These are phyloP conservation scores for Anisodus tanguticus DNA, from an alignment of 257 asterid species.

Conservation along the genomic window DNA sequence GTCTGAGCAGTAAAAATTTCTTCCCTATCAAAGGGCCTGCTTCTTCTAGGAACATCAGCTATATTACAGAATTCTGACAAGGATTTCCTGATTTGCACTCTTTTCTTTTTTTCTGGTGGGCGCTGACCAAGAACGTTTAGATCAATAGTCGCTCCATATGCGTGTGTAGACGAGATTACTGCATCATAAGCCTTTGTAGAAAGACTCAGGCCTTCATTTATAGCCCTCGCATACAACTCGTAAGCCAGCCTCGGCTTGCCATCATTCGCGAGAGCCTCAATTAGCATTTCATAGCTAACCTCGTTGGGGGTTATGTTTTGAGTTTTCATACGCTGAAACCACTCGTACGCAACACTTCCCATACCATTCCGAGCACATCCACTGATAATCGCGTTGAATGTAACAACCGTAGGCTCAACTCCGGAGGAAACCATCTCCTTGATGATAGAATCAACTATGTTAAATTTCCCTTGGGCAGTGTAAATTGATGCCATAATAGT, in stretches of 20 bases:
- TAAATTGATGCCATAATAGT: constrained; percentile 89
- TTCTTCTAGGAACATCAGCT: constrained; percentile 72
- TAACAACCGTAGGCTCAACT: constrained; percentile 80
- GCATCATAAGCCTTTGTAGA: constrained; percentile 80
- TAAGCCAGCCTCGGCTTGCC: constrained; percentile 90
- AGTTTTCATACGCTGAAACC: constrained; percentile 75
- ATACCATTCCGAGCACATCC: constrained; percentile 54
- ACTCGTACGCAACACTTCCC: constrained; percentile 68
- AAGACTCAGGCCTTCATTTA: constrained; percentile 65
- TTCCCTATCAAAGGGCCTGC: constrained; percentile 54
- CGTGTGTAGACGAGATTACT: constrained; percentile 48
- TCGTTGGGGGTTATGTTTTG: constrained; percentile 66
- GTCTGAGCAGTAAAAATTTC: constrained; percentile 46
- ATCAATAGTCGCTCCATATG: constrained; percentile 62
- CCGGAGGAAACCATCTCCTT: constrained; percentile 62
- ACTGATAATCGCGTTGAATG: constrained; percentile 89
- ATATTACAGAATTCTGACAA: constrained; percentile 57
- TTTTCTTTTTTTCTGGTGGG: constrained; percentile 65
- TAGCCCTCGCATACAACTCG: constrained; percentile 69
- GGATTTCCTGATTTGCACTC: constrained; percentile 51
- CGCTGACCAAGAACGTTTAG: constrained; percentile 58
- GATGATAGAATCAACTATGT: constrained; percentile 61
- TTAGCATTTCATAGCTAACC: constrained; percentile 73
- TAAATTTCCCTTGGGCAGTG: constrained; percentile 64
- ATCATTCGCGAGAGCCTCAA: constrained; percentile 73